Base-by-base conservation (phyloP, 352 stramenopile species). In the Globisporangium cylindrosporum region DNA sequence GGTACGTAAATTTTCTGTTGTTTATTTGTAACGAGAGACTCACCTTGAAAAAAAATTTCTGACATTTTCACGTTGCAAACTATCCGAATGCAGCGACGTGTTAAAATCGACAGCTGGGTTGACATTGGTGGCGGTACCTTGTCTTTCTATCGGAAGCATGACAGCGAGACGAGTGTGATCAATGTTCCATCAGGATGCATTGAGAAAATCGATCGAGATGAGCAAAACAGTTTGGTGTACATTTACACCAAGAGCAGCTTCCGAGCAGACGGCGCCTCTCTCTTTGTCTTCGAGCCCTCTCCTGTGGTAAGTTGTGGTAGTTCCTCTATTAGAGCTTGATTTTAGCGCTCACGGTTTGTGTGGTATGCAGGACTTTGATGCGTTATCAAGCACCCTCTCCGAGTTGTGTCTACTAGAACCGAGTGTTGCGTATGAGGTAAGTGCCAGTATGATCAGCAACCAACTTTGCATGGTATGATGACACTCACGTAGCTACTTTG, bases 111-210 rank as follows among this genome's bases (percentile, higher is more conserved):
- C 53, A 71, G 78, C 43, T 88, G 80, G 80, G 56, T 87, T 20
- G 82, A 91, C 63, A 72, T 88, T 59, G 80, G 82, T 0, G 69
- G 60, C 1, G 82, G 67, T 0, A 84, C 70, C 7, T 73, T 75
- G 34, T 87, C 72, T 1, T 88, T 88, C 49, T 91, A 91, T 63
- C 81, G 75, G 49, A 74, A 73, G 14, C 63, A 78, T 9, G 64
- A 66, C 2, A 67, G n/a, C 34, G 71, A 86, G 36, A 81, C 78
- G 0, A 78, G 76, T 9, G 69, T 91, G 24, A 73, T 82, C 53
- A 91, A 91, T 49, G 68, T 91, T 15, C 82, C 82, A 8, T 80
- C 85, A 57, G 70, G 57, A 1, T 84, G 79, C 51, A 62, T 89
- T 25, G 70, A 86, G 57, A 72, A 66, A 22, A 36, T 84, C 2